Conservation (phyloP, 2,329 filamentous ascomycete genomes). For the Fusarium nelsonii region DNA sequence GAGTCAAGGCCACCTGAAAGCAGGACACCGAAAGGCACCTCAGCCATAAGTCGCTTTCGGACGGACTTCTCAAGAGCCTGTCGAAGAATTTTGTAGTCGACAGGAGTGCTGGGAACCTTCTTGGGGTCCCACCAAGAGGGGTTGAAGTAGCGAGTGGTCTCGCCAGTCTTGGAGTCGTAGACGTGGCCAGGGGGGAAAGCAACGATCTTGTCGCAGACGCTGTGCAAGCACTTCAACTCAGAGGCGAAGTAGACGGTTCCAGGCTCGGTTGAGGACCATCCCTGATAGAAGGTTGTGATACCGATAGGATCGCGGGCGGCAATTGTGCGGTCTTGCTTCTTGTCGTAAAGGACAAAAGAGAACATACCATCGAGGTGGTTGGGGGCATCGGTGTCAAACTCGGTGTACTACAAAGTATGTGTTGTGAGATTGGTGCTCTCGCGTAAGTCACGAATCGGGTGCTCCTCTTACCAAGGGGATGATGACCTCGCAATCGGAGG, state of each 20-base stretch:
- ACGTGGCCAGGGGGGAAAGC: slow-evolving; percentile 95
- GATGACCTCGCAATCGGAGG: slow-evolving; percentile 98
- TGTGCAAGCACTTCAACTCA: slow-evolving; percentile 92
- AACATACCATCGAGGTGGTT: slow-evolving; percentile 99
- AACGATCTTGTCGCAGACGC: slow-evolving; percentile 95
- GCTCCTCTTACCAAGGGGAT: slow-evolving; percentile 81
- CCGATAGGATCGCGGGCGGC: slow-evolving; percentile 97
- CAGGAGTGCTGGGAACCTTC: slow-evolving; percentile 80
- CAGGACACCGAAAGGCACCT: slow-evolving; percentile 96
- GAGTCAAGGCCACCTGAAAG: slow-evolving; percentile 96
- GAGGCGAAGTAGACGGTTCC: slow-evolving; percentile 94
- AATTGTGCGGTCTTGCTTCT: slow-evolving; percentile 89
- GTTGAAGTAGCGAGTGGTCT: slow-evolving; percentile 88
- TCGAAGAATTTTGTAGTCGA: slow-evolving; percentile 86
- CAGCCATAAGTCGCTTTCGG: slow-evolving; percentile 97
- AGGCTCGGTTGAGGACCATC: slow-evolving; percentile 85
- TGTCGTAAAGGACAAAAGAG: slow-evolving; percentile 98
- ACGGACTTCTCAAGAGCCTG: slow-evolving; percentile 90
- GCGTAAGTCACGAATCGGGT: background rate
- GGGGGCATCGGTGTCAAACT: slow-evolving; percentile 91
- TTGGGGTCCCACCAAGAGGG: slow-evolving; percentile 91
- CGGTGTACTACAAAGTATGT: slow-evolving; percentile 75
- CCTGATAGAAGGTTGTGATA: slow-evolving; percentile 97
- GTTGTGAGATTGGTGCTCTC: slow-evolving; percentile 31
- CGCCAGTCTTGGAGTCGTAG: slow-evolving; percentile 92